Evolutionary conservation across 371 early-diverging fungal species (phyloP).

Genomic region (Rhizopus stolonifer): DNA sequence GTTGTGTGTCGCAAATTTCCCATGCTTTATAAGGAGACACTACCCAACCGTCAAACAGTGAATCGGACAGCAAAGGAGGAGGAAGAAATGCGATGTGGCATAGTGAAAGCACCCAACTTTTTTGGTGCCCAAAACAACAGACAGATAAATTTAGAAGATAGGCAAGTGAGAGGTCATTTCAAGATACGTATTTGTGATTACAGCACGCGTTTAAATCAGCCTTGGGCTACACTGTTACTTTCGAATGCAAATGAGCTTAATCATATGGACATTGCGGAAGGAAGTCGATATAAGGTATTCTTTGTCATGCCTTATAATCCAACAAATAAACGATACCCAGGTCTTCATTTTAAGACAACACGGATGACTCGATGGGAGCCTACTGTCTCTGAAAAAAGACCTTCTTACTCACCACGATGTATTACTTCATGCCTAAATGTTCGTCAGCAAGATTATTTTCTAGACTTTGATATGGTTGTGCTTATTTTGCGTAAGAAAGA

Average conservation of each 20-base stretch:
- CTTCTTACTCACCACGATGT: slow-evolving; percentile 46
- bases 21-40: slow-evolving; percentile 55
- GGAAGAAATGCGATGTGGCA: slow-evolving; percentile 32
- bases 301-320: slow-evolving; percentile 44
- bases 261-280: slow-evolving; percentile 34
- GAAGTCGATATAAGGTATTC: slow-evolving; percentile 23
- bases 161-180: slow-evolving; percentile 52
- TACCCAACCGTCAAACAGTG: slow-evolving; percentile 44
- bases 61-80: slow-evolving; percentile 62
- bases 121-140: slow-evolving; percentile 5
- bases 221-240: slow-evolving; percentile 25
- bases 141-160: slow-evolving; percentile 28
- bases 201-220: slow-evolving; percentile 6
- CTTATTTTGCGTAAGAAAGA: slow-evolving; percentile 60
- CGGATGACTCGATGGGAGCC: slow-evolving; percentile 44
- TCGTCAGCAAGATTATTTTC: slow-evolving; percentile 15
- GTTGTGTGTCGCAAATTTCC: slow-evolving; percentile 67
- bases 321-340: slow-evolving; percentile 34
- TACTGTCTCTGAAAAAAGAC: no score
- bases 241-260: slow-evolving; percentile 32
- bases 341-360: slow-evolving; percentile 39
- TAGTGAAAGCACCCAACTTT: no score
- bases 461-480: slow-evolving; percentile 61
- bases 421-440: slow-evolving; percentile 41
- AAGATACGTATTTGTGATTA: slow-evolving; percentile 54